A percentile compares a stretch with the other conserved stretches of the same genome.
These are phyloP conservation scores for Cercophora newfieldiana DNA, from an alignment of 495 filamentous ascomycete genomes.

Conservation along the genomic window DNA sequence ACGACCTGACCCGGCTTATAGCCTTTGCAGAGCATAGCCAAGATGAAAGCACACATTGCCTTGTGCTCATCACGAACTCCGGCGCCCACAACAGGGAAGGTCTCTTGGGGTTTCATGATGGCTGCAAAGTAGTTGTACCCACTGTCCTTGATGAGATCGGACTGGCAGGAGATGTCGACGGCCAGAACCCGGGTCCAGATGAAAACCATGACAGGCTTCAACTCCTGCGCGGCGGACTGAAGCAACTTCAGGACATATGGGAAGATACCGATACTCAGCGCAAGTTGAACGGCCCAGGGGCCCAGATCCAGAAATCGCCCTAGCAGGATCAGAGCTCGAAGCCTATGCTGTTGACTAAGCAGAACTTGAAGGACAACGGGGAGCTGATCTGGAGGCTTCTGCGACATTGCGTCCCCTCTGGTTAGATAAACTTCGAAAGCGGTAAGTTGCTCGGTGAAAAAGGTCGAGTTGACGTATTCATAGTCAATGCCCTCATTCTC, in stretches of 20 bases:
- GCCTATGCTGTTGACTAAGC: slow-evolving; percentile 88
- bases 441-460: slow-evolving; percentile 96
- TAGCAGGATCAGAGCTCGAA: slow-evolving; percentile 89
- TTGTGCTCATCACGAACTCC: slow-evolving; percentile 87
- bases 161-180: slow-evolving; percentile 89
- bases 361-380: slow-evolving; percentile 96
- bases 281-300: slow-evolving; percentile 96
- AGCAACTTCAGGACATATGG: slow-evolving; percentile 95
- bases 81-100: slow-evolving; percentile 80
- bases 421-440: slow-evolving; percentile 97
- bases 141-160: slow-evolving; percentile 91
- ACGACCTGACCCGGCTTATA: slow-evolving; percentile 89
- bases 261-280: slow-evolving; percentile 96
- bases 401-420: slow-evolving; percentile 75
- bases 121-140: slow-evolving; percentile 94
- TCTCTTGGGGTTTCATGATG: slow-evolving; percentile 79
- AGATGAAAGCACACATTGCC: slow-evolving; percentile 98
- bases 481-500: slow-evolving; percentile 74
- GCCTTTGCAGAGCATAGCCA: slow-evolving; percentile 93
- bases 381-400: slow-evolving; percentile 87
- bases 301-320: slow-evolving; percentile 93
- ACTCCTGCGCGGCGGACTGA: slow-evolving; percentile 89
- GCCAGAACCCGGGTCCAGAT: slow-evolving; percentile 98
- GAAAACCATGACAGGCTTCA: slow-evolving; percentile 99
- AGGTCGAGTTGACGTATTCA: slow-evolving; percentile 90